Evolutionary conservation across 768 basidiomycete genomes (phyloP).

Genomic region (Hericium rajendrae): DNA sequence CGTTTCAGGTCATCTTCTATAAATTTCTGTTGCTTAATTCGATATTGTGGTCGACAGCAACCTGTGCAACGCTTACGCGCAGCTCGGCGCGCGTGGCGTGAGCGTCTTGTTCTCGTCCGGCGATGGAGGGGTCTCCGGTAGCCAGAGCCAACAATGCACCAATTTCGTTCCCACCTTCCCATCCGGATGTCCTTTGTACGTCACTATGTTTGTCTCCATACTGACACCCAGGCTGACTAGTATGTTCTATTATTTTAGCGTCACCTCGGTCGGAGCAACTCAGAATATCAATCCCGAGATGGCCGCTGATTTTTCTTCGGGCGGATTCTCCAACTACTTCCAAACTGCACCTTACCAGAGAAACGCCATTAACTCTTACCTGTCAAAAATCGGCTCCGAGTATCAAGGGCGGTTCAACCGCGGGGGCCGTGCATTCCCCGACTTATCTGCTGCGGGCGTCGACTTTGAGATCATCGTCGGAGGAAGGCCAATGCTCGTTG

Average conservation of each 20-base stretch:
- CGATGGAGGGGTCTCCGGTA: constrained; percentile 15
- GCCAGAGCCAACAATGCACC: constrained; percentile 3
- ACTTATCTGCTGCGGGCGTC: constrained; percentile 32
- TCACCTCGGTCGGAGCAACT: constrained; percentile 28
- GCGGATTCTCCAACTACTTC: constrained; percentile 26
- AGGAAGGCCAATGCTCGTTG: constrained; percentile 6
- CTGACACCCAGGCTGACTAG: not conserved
- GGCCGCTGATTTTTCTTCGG: constrained; percentile 24
- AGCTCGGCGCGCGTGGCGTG: constrained; percentile 20
- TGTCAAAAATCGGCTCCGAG: constrained; percentile 21
- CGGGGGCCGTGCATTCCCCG: constrained; percentile 37
- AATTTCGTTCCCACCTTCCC: constrained; percentile 15
- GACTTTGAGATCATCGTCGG: constrained; percentile 16
- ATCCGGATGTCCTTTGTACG: constrained; percentile 18
- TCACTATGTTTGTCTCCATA: not conserved
- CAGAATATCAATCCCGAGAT: constrained; percentile 20
- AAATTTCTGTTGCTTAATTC: not conserved
- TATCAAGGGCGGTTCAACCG: constrained; percentile 22
- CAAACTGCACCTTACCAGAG: constrained; percentile 26
- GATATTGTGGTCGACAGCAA: not conserved
- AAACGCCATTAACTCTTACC: constrained; percentile 26
- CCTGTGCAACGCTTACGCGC: constrained; percentile 20
- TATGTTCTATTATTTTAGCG: constrained; percentile 5
- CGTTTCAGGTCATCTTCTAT: not conserved
- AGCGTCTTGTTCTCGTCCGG: constrained; percentile 18